Percentiles rank a stretch among this genome's conserved stretches.
phyloP scores from a whole-genome alignment of 2,329 filamentous ascomycete genomes.

The Nannizziopsis arthrosporioides region DNA sequence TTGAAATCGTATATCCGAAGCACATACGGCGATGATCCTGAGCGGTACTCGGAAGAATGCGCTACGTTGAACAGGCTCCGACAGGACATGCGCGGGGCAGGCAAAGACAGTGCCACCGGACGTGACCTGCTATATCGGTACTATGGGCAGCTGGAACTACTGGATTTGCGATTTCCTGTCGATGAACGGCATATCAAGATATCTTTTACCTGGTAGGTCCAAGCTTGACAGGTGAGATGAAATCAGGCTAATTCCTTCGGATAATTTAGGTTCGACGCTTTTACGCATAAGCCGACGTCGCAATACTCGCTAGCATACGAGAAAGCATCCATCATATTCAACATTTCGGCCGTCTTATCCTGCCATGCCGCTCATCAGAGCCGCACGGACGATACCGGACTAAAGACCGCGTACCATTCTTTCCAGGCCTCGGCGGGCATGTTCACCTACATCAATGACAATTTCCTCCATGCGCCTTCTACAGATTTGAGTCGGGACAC shows the following conservation, averaged over 20 bases:
- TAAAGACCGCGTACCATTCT: slow-evolving; percentile 95
- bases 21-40: slow-evolving; percentile 91
- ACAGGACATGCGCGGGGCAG: slow-evolving; percentile 96
- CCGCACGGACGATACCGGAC: slow-evolving; percentile 75
- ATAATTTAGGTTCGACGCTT: slow-evolving; percentile 79
- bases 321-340: slow-evolving; percentile 98
- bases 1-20: slow-evolving; percentile 87
- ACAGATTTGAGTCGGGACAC: slow-evolving; percentile 93
- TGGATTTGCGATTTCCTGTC: slow-evolving; percentile 90
- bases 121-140: slow-evolving; percentile 91
- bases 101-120: slow-evolving; percentile 89
- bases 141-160: slow-evolving; percentile 88
- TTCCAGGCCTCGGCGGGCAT: slow-evolving; percentile 97
- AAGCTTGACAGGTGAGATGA: neutral
- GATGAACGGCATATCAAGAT: slow-evolving; percentile 99
- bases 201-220: slow-evolving; percentile 78
- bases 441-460: slow-evolving; percentile 99
- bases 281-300: slow-evolving; percentile 92
- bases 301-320: slow-evolving; percentile 96
- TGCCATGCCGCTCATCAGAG: slow-evolving; percentile 92
- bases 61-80: slow-evolving; percentile 83
- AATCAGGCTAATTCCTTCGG: slow-evolving; percentile 6
- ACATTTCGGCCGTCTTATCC: slow-evolving; percentile 92
- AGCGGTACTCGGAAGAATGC: slow-evolving; percentile 92
- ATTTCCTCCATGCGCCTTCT: slow-evolving; percentile 92